Evolutionary conservation across 176 grass and related monocot species (phyloP), one percentile per base, ranked within the genome.

Genomic region (Ensete glaucum): DNA sequence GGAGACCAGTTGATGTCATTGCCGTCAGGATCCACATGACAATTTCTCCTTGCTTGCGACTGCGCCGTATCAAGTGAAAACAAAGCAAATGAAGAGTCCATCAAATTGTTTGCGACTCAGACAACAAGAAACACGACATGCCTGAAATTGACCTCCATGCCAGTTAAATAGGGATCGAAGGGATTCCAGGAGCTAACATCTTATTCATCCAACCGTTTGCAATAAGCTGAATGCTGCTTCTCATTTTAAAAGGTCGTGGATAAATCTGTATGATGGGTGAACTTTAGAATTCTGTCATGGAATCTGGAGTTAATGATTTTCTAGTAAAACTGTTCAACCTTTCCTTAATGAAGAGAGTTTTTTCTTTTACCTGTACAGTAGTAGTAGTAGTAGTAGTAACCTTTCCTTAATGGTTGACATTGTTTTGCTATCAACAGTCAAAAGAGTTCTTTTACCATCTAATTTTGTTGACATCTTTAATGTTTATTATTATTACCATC

Each of bases 21-120:
- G 51, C 73, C 79, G 72, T 64, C 81, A 10, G 51, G 70, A 69
- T 82, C 76, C 25, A 81, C 50, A 72, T 77, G 24, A 12, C 27
- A 54, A 2, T 74, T 58, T 0, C 14, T 80, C 2, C 8, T 34
- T 48, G 67, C 12, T 17, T 17, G 53, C 14, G 43, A 64, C 20
- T 53, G 55, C 57, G 27, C 78, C 43, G 64, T 26, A 50, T 74
- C 77, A 86, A 64, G 72, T 69, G 59, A 79, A 75, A 76, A 81
- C 50, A 58, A 88, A 86, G 57, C 76, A 80, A 58, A 52, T 78
- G 59, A 81, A 84, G 69, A 86, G 86, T 76, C 77, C 81, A n/a
- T 80, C 78, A 72, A 72, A 69, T 78, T 22, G 64, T 68, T 78
- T 62, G 19, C 24, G n/a, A n/a, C 20, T 78, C 21, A 34, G 19